Base-by-base conservation (phyloP, 768 basidiomycete genomes). In the Coprinopsis cinerea region DNA sequence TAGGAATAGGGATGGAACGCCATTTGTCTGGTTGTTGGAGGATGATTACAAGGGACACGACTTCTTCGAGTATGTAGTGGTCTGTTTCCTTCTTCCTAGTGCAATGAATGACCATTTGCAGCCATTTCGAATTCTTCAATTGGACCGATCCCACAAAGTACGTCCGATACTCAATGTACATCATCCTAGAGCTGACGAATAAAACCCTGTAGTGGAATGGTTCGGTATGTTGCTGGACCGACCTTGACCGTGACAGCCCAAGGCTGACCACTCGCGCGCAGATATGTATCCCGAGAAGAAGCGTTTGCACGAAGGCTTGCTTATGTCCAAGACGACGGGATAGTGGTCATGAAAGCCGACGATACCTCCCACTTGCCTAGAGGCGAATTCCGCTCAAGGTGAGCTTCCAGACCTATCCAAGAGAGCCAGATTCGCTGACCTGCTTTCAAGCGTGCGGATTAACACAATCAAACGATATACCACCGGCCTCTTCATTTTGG, bases 401-500 rank as follows among this genome's bases (percentile, higher is more conserved):
- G 47, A 34, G 61, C 30, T 9, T n/a, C n/a, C 30, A n/a, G 9
- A 34, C 9, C 30, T 9, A 9, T 34, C 30, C n/a, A n/a, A 9
- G 30, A n/a, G 9, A n/a, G 30, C 9, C 30, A 34, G 30, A 34
- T n/a, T 34, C 9, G n/a, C 30, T 9, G 44, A 28, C 27, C 43
- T 39, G 23, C 35, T 39, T 25, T 18, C 2, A 49, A 88, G 92
- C 57, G 86, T 96, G 45, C 85, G 92, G 47, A 83, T 96, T 63
- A 81, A 79, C 28, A 85, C 83, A 55, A 66, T 75, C 28, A 71
- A 71, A 13, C 57, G 67, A 39, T 89, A 89, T 60, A 85, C 81
- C 54, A 82, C 84, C 11, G 92, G 92, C 18, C 71, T 96, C n/a
- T 91, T 94, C 59, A 77, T 96, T 53, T 74, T 95, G 28, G 92